Conservation (phyloP, 2,329 filamentous ascomycete species). For the Alternaria sp. region DNA sequence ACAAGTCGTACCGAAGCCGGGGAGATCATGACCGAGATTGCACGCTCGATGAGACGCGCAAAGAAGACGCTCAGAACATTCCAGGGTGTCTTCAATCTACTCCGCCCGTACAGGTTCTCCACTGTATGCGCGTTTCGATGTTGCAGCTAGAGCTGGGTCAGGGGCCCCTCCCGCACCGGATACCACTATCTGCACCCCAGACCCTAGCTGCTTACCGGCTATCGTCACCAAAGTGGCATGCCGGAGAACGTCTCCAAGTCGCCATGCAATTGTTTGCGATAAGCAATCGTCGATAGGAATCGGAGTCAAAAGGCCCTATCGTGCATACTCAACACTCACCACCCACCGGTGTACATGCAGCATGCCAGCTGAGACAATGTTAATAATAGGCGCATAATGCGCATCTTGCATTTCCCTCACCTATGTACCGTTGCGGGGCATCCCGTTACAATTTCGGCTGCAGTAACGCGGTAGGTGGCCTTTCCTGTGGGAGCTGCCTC, state of each 20-base stretch:
- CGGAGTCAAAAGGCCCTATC: not conserved
- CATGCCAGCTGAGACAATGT: slow-evolving; percentile 6
- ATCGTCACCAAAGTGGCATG: not conserved
- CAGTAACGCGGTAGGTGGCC: not conserved
- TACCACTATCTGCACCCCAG: not conserved
- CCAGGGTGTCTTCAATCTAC: not conserved
- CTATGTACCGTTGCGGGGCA: slow-evolving; percentile 2
- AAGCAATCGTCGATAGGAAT: slow-evolving; percentile 2
- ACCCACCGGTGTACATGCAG: not conserved
- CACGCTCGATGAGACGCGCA: slow-evolving; percentile 2
- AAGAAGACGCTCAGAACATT: slow-evolving; percentile 1
- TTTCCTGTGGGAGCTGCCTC: slow-evolving; percentile 23
- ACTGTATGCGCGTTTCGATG: slow-evolving; percentile 12
- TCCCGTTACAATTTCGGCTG: slow-evolving; percentile 10
- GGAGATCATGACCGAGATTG: slow-evolving; percentile 6
- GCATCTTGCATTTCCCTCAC: not conserved
- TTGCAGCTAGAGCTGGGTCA: slow-evolving; percentile 7
- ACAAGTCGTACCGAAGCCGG: not conserved
- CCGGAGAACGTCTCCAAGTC: slow-evolving; percentile 1
- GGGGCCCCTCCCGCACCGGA: slow-evolving; percentile 4
- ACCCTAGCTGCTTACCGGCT: slow-evolving; percentile 2
- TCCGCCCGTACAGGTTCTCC: not conserved
- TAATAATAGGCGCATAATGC: slow-evolving; percentile 2
- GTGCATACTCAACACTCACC: not conserved
- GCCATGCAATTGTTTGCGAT: not conserved